phyloP scores from a whole-genome alignment of 225 moss, liverwort and hornwort species.

The Takakia lepidozioides region DNA sequence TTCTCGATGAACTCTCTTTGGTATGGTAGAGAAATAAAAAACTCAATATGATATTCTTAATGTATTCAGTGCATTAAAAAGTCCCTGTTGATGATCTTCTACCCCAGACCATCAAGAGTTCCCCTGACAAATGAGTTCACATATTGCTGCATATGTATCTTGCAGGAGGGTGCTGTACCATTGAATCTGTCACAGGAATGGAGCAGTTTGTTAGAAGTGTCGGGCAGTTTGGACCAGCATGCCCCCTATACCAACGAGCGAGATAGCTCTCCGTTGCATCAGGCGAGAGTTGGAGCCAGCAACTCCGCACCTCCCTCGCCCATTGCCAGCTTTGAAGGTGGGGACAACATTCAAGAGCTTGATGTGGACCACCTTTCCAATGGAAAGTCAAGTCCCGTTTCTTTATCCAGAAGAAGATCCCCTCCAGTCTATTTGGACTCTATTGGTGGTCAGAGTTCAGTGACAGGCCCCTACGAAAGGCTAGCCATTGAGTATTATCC shows the following conservation, averaged over 20 bases:
- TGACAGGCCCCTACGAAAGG: constrained; percentile 1
- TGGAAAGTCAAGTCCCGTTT: too few species aligned
- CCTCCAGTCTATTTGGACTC: constrained; percentile 7
- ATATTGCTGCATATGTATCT: constrained; percentile 4
- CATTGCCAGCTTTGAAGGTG: constrained; percentile 5
- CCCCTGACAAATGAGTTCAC: too few species aligned
- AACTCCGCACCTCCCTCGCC: constrained; percentile 28
- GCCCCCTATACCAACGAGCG: constrained; percentile 11
- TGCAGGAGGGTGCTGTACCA: constrained; percentile 42
- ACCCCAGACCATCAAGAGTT: too few species aligned
- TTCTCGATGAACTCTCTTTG: too few species aligned
- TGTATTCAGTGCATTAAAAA: too few species aligned
- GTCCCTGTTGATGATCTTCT: too few species aligned
- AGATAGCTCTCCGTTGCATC: constrained; percentile 16
- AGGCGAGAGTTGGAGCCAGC: constrained; percentile 15
- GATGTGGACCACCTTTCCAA: too few species aligned
- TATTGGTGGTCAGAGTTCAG: constrained; percentile 1
- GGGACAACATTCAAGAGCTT: constrained; percentile 10
- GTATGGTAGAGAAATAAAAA: too few species aligned
- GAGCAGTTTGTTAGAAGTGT: constrained; percentile 32
- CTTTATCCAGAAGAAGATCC: constrained; percentile 10
- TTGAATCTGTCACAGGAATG: constrained; percentile 44
- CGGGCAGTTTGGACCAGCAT: constrained; percentile 12
- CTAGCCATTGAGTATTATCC: constrained; percentile 6
- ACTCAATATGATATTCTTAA: too few species aligned